These are phyloP conservation scores for Selaginella tamariscina DNA, from an alignment of 75 land plant genomes.

Conservation along the genomic window DNA sequence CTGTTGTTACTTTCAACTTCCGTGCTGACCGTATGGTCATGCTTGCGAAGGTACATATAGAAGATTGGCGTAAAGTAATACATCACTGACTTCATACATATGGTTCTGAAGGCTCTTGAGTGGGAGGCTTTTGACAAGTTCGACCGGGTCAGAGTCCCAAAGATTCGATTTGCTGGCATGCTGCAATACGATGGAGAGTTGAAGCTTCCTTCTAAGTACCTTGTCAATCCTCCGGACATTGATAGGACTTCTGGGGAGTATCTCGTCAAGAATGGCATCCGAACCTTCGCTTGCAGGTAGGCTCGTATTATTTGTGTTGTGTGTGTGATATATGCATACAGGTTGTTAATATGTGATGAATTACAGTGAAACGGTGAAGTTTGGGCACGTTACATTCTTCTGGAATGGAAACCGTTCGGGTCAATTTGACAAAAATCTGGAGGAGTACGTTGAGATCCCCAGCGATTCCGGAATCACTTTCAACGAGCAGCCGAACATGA, in stretches of 20 bases:
- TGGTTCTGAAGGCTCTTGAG: constrained; percentile 28
- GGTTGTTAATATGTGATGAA: background rate
- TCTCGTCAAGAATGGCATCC: constrained; percentile 21
- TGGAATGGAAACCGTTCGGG: constrained; percentile 32
- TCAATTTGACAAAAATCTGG: constrained; percentile 14
- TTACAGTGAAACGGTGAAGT: constrained; percentile 30
- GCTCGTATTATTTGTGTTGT: background rate
- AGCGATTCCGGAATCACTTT: constrained; percentile 20
- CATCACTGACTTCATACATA: no score
- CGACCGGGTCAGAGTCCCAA: constrained; percentile 22
- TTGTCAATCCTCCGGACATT: constrained; percentile 21
- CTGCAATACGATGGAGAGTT: constrained; percentile 30
- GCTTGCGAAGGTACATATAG: no score
- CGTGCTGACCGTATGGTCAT: constrained; percentile 26
- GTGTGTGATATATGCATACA: background rate
- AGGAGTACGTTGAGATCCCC: constrained; percentile 20
- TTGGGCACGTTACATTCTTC: constrained; percentile 30
- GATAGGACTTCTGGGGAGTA: constrained; percentile 23
- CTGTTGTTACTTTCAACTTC: constrained; percentile 23
- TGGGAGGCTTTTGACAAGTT: constrained; percentile 22
- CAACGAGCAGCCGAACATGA: constrained; percentile 26
- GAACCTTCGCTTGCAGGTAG: constrained; percentile 31
- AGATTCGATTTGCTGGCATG: constrained; percentile 25
- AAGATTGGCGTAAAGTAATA: no score
- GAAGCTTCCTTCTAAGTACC: constrained; percentile 23